Percentiles rank a stretch among this genome's conserved stretches.
Conservation (phyloP, 2,329 filamentous ascomycete genomes). For the Aspergillus carbonarius region DNA sequence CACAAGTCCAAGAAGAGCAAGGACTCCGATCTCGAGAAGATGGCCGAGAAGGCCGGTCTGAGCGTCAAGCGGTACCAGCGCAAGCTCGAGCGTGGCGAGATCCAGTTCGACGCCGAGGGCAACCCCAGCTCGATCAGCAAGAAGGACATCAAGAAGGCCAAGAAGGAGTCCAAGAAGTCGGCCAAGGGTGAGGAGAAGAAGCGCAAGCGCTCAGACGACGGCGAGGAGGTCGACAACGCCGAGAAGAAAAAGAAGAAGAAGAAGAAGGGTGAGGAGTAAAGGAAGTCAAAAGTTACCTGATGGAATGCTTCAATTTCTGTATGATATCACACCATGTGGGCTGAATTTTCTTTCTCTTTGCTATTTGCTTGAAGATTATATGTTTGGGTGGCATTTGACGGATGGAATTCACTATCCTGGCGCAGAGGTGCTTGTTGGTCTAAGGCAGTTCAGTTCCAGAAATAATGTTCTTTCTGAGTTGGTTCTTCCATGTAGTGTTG, state of each 20-base stretch:
- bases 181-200: conserved; percentile 65
- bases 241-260: conserved; percentile 54
- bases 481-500: not conserved
- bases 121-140: conserved; percentile 68
- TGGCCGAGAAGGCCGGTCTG: conserved; percentile 67
- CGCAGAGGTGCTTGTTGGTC: conserved; percentile 32
- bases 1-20: conserved; percentile 46
- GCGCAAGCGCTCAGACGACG: conserved; percentile 60
- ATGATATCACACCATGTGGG: conserved; percentile 44
- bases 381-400: conserved; percentile 37
- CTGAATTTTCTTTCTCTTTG: conserved; percentile 30
- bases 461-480: conserved; percentile 20
- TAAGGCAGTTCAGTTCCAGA: conserved; percentile 24
- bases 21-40: conserved; percentile 53
- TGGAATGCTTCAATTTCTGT: conserved; percentile 34
- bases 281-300: conserved; percentile 17
- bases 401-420: conserved; percentile 29
- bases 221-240: conserved; percentile 55
- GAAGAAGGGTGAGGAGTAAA: conserved; percentile 60
- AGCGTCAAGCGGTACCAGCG: conserved; percentile 75
- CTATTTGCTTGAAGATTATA: conserved; percentile 26
- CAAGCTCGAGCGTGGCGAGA: conserved; percentile 74
- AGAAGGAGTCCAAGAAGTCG: conserved; percentile 62
- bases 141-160: conserved; percentile 73
- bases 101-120: conserved; percentile 64